Base-by-base conservation (phyloP, 345 rosid species). In the Syzygium aromaticum region DNA sequence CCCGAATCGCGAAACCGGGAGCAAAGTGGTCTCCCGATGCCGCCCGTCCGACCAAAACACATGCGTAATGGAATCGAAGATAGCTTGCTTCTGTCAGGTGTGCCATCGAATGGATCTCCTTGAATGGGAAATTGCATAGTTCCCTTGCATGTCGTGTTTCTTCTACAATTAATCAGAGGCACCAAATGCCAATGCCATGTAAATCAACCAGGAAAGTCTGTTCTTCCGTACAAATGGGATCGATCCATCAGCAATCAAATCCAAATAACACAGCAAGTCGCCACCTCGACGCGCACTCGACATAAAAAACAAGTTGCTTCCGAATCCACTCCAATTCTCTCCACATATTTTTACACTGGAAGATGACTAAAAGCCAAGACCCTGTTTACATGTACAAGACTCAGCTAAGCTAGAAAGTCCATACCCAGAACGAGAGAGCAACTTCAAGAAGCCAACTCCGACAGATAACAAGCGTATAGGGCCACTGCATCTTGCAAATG, bases 401-500 rank as follows among this genome's bases (percentile, higher is more conserved):
- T 33, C 49, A 19, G 49, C 80, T 33, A 38, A 73, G 80, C 25
- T 19, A 14, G 19, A 33, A 73, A 73, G 25, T 73, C 80, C 38
- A 73, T 3, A 6, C 10, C 80, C 80, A 38, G 49, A 38, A 73
- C 49, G 80, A 73, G 49, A 5, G 80, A 73, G 9, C 46, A 33
- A 52, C 19, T 28, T 84, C 86, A 92, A n/a, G 92, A 80, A 43
- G 94, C 91, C 63, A 91, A 90, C 91, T 95, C 98, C 8, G 99
- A 92, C 40, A 97, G 96, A 88, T 96, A 94, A 85, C 92, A 91
- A 6, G 98, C 92, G 86, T 93, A 98, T 38, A 98, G 94, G 40
- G 97, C 86, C 54, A 95, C 99, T 8, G 98, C 97, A 88, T 96
- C 99, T 91, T 98, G 99, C 89, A 98, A 86, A 94, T 96, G 97